Percentiles rank a stretch among this genome's conserved stretches.
Evolutionary conservation across 805 yeast species (phyloP).

Genomic region (Hanseniaspora guilliermondii): DNA sequence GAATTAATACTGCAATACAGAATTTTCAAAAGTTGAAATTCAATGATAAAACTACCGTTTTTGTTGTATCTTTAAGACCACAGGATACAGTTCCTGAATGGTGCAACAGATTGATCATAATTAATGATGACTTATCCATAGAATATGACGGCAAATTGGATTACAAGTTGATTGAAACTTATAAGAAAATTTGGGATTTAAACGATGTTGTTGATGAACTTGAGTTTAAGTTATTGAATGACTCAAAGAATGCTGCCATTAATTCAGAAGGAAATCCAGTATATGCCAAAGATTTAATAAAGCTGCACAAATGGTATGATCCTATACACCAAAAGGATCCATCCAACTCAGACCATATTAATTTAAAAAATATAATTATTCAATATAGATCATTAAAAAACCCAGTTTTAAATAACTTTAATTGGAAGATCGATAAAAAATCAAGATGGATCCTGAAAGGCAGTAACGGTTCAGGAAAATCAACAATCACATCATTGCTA

Average conservation of each 20-base stretch:
- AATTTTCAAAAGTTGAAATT: conserved; percentile 16
- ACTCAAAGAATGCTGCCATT: neutral
- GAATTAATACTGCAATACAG: conserved; percentile 37
- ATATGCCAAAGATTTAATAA: conserved; percentile 19
- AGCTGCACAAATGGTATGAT: conserved; percentile 20
- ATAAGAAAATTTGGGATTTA: conserved; percentile 18
- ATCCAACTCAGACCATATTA: conserved; percentile 25
- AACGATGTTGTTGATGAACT: conserved; percentile 19
- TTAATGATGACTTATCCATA: conserved; percentile 41
- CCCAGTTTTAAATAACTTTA: conserved; percentile 45
- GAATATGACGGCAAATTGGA: conserved; percentile 35
- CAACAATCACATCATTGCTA: conserved; percentile 69
- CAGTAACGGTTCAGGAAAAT: conserved; percentile 84
- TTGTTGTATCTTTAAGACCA: conserved; percentile 52
- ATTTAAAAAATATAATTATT: conserved; percentile 52
- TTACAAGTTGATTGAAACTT: neutral
- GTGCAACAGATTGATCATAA: conserved; percentile 61
- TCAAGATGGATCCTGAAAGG: conserved; percentile 86
- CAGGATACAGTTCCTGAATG: conserved; percentile 72
- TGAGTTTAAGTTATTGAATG: conserved; percentile 16
- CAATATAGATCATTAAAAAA: conserved; percentile 42
- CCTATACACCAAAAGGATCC: conserved; percentile 4
- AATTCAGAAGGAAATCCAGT: conserved; percentile 8
- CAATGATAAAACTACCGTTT: neutral
- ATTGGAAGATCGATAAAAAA: conserved; percentile 57